phyloP scores from a whole-genome alignment of 2,329 filamentous ascomycete species.

The Peltaster fructicola region DNA sequence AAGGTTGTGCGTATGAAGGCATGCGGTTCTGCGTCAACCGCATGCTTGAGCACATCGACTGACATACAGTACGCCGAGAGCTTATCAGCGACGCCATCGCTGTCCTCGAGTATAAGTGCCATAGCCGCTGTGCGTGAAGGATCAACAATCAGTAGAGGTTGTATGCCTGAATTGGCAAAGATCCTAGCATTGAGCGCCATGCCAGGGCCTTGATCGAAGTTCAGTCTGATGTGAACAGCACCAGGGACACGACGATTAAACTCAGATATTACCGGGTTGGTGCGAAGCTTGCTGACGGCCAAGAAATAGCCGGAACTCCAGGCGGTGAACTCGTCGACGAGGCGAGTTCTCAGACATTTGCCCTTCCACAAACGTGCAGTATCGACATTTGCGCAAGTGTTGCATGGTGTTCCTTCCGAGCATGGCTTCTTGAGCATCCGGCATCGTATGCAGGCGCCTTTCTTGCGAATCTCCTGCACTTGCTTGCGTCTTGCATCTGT shows the following conservation, averaged over 20 bases:
- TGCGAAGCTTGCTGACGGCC: too few species aligned
- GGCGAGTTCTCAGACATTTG: constrained; percentile 39
- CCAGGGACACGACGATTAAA: too few species aligned
- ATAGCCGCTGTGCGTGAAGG: too few species aligned
- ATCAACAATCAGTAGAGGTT: too few species aligned
- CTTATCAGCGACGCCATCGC: constrained; percentile 32
- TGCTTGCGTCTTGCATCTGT: constrained; percentile 38
- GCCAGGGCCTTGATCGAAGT: too few species aligned
- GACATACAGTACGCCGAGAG: constrained; percentile 29
- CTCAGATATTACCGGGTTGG: too few species aligned
- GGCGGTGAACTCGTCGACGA: constrained; percentile 40
- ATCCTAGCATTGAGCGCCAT: too few species aligned
- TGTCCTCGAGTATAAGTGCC: constrained; percentile 10
- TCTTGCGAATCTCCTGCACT: constrained; percentile 41
- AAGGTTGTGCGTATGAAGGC: constrained; percentile 35
- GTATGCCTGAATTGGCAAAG: too few species aligned
- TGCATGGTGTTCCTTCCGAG: constrained; percentile 42
- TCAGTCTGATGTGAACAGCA: too few species aligned
- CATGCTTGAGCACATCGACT: constrained; percentile 7
- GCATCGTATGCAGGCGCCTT: constrained; percentile 43
- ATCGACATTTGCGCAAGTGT: constrained; percentile 40
- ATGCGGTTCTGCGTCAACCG: constrained; percentile 32
- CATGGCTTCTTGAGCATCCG: constrained; percentile 49
- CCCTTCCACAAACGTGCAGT: constrained; percentile 44
- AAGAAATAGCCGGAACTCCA: constrained; percentile 37